Conservation (phyloP, 2,329 filamentous ascomycete species). For the Zymoseptoria crescenta region DNA sequence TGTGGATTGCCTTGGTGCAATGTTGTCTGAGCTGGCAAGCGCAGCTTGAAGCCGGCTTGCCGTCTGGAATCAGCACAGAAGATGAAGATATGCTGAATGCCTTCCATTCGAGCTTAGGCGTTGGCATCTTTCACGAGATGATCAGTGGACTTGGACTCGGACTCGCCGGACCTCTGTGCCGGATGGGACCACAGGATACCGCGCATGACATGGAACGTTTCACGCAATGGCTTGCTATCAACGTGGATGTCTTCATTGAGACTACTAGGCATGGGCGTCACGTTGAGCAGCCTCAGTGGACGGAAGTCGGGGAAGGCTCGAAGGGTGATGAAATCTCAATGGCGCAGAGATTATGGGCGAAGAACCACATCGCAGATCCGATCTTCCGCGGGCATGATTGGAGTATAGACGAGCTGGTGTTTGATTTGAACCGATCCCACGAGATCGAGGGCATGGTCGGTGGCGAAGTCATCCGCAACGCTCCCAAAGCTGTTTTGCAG, state of each 20-base stretch:
- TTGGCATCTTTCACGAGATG: no score
- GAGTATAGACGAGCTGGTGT: no score
- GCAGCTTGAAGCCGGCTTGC: neutral
- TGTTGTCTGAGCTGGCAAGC: no score
- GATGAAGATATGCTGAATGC: neutral
- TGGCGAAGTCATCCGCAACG: neutral
- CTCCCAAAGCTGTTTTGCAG: neutral
- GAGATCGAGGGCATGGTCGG: neutral
- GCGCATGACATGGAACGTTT: no score
- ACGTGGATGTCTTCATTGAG: no score
- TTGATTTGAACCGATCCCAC: neutral
- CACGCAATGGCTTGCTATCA: neutral
- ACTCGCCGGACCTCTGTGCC: neutral
- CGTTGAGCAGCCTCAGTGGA: neutral
- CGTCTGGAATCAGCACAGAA: neutral
- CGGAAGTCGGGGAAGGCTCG: neutral
- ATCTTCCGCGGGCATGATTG: neutral
- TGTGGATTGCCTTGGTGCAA: slow-evolving; percentile 3
- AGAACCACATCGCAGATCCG: neutral
- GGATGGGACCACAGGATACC: no score
- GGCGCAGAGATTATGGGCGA: no score
- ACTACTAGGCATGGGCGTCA: neutral
- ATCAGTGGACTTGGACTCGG: neutral
- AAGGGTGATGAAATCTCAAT: no score
- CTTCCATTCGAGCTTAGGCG: neutral